Conservation (phyloP, 2,329 filamentous ascomycete species). For the Hypoxylon sp. region DNA sequence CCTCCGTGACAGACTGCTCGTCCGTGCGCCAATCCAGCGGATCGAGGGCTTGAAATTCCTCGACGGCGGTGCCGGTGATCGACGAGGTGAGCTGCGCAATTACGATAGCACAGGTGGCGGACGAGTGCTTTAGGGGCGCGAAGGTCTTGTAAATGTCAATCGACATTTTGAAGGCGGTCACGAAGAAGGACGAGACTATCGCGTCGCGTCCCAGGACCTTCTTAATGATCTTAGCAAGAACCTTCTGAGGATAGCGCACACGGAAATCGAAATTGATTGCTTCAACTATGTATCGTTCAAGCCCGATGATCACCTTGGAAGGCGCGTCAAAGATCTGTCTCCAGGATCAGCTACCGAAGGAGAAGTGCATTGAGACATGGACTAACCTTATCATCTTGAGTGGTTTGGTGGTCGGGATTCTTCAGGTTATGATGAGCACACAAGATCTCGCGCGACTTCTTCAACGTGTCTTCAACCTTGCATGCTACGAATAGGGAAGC, state of each 20-base stretch:
- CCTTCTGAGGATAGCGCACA: slow-evolving; percentile 86
- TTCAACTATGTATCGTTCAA: slow-evolving; percentile 94
- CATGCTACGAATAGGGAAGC: slow-evolving; percentile 92
- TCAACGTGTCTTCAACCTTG: slow-evolving; percentile 97
- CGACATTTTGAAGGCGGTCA: slow-evolving; percentile 82
- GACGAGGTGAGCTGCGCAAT: slow-evolving; percentile 83
- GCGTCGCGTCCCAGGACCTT: slow-evolving; percentile 59
- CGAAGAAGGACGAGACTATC: slow-evolving; percentile 68
- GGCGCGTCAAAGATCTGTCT: slow-evolving; percentile 80
- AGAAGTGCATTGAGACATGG: slow-evolving; percentile 10
- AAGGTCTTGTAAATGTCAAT: slow-evolving; percentile 95
- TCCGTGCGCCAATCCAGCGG: slow-evolving; percentile 60
- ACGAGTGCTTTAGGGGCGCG: slow-evolving; percentile 88
- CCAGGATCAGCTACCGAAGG: slow-evolving; percentile 18
- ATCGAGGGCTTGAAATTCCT: slow-evolving; percentile 63
- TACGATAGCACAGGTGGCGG: slow-evolving; percentile 85
- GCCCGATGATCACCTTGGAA: slow-evolving; percentile 84
- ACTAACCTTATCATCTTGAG: slow-evolving; percentile 83
- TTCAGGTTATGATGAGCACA: slow-evolving; percentile 91
- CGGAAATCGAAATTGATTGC: slow-evolving; percentile 94
- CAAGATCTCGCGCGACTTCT: slow-evolving; percentile 93
- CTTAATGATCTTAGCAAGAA: slow-evolving; percentile 82
- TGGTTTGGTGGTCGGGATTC: slow-evolving; percentile 72
- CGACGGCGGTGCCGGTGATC: slow-evolving; percentile 68
- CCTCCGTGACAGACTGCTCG: slow-evolving; percentile 72